Evolutionary conservation across 2,329 filamentous ascomycete species (phyloP).

Genomic region (Cryphonectria nitschkei): DNA sequence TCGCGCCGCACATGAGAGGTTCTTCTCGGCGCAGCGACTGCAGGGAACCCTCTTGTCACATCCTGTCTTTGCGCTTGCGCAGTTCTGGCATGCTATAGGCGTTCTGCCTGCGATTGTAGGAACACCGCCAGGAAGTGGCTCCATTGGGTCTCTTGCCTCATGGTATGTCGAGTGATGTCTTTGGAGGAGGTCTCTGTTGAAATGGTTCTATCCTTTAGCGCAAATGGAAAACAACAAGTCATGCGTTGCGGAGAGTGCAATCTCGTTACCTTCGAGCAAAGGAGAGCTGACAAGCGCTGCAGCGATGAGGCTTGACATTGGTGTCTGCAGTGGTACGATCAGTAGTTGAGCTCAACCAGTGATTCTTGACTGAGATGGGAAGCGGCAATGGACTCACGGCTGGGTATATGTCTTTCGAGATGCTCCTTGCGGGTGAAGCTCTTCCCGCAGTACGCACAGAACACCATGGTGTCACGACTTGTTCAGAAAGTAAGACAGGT

Average conservation of each 20-base stretch:
- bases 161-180: slow-evolving; percentile 57
- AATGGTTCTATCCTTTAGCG: neutral
- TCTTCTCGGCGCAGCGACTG: slow-evolving; percentile 53
- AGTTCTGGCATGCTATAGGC: slow-evolving; percentile 54
- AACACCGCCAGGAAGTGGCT: slow-evolving; percentile 47
- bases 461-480: slow-evolving; percentile 43
- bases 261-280: slow-evolving; percentile 52
- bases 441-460: slow-evolving; percentile 59
- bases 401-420: slow-evolving; percentile 58
- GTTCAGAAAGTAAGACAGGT: slow-evolving; percentile 25
- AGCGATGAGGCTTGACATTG: slow-evolving; percentile 58
- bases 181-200: slow-evolving; percentile 52
- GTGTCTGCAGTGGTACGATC: slow-evolving; percentile 46
- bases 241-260: slow-evolving; percentile 7
- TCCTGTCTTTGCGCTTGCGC: slow-evolving; percentile 54
- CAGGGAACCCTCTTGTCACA: slow-evolving; percentile 56
- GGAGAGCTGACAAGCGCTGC: slow-evolving; percentile 51
- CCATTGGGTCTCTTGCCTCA: slow-evolving; percentile 51
- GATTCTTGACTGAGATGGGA: neutral
- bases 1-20: slow-evolving; percentile 50
- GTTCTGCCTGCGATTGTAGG: slow-evolving; percentile 47
- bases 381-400: slow-evolving; percentile 44
- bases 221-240: neutral
- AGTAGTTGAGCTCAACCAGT: slow-evolving; percentile 19
- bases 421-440: slow-evolving; percentile 60